phyloP scores from a whole-genome alignment of 495 filamentous ascomycete genomes.

The Parathielavia hyrcaniae region DNA sequence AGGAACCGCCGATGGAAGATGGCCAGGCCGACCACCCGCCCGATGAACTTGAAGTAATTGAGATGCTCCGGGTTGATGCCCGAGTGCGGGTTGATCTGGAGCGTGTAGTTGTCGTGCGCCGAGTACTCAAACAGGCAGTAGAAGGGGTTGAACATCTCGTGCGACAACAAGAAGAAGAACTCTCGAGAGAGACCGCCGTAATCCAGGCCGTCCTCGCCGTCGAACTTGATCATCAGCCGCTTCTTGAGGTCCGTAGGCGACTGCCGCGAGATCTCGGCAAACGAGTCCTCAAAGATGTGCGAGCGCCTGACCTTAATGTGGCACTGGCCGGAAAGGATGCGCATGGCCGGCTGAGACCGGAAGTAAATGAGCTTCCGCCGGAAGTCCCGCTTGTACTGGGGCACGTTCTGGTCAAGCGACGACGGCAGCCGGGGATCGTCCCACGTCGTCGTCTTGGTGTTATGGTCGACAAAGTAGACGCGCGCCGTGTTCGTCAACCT shows the following conservation, averaged over 20 bases:
- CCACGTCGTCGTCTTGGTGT: conserved; percentile 99
- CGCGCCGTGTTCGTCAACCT: conserved; percentile 94
- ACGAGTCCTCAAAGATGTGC: conserved; percentile 98
- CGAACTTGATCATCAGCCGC: conserved; percentile 98
- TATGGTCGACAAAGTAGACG: conserved; percentile 98
- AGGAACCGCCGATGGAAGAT: conserved; percentile 98
- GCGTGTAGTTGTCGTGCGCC: conserved; percentile 99
- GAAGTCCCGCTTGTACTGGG: conserved; percentile 99
- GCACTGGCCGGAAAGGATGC: conserved; percentile 92
- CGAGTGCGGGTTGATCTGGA: conserved; percentile 99
- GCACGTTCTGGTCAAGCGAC: conserved; percentile 95
- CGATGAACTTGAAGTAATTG: conserved; percentile 99
- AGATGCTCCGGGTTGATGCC: conserved; percentile 99
- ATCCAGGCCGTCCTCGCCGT: conserved; percentile 95
- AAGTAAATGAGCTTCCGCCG: conserved; percentile 97
- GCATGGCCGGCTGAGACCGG: conserved; percentile 92
- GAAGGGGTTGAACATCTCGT: conserved; percentile 99
- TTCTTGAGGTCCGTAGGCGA: conserved; percentile 97
- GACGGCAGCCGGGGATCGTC: conserved; percentile 94
- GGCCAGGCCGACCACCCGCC: conserved; percentile 90
- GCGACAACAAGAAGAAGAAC: conserved; percentile 99
- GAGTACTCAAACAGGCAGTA: conserved; percentile 99
- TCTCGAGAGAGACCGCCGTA: conserved; percentile 98
- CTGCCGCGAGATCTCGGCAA: conserved; percentile 95
- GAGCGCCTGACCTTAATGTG: conserved; percentile 95